phyloP scores from a whole-genome alignment of 192 early-diverging fungal species.

The Coemansia sp. region DNA sequence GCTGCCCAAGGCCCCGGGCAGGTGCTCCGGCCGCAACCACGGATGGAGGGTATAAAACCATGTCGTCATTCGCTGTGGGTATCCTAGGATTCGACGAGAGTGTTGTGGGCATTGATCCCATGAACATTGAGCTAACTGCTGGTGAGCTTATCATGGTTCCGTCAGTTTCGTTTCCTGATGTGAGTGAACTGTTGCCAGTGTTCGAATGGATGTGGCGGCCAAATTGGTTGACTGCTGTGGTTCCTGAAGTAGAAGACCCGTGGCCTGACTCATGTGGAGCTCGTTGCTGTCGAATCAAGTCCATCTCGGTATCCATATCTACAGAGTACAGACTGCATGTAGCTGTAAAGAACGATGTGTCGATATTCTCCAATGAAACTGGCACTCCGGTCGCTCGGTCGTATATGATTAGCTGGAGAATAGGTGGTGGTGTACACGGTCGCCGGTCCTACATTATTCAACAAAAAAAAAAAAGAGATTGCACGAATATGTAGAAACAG shows the following conservation, averaged over 20 bases:
- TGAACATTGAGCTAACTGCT: background rate
- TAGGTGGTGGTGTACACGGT: slow-evolving; percentile 63
- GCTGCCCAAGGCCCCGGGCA: slow-evolving; percentile 19
- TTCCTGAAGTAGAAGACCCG: slow-evolving; percentile 8
- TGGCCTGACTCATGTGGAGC: slow-evolving; percentile 21
- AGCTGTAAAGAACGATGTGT: slow-evolving; percentile 39
- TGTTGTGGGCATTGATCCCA: background rate
- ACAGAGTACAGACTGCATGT: slow-evolving; percentile 41
- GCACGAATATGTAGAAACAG: too few relatives aligned
- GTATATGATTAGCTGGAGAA: slow-evolving; percentile 59
- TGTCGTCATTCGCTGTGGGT: slow-evolving; percentile 1
- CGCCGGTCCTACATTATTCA: slow-evolving; percentile 52
- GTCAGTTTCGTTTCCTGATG: slow-evolving; percentile 2
- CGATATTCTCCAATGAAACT: slow-evolving; percentile 25
- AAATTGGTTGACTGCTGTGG: background rate
- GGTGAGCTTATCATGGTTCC: slow-evolving; percentile 1
- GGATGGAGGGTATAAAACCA: background rate
- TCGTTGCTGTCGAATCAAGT: slow-evolving; percentile 41
- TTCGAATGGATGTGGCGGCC: background rate
- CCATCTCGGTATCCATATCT: slow-evolving; percentile 39
- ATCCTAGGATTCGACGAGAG: background rate
- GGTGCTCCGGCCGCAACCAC: background rate
- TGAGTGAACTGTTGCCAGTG: background rate
- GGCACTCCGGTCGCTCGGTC: slow-evolving; percentile 45
- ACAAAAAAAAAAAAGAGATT: too few relatives aligned